Percentiles rank a stretch among this genome's conserved stretches.
Conservation (phyloP, 2,329 filamentous ascomycete genomes). For the Calonectria hongkongensis region DNA sequence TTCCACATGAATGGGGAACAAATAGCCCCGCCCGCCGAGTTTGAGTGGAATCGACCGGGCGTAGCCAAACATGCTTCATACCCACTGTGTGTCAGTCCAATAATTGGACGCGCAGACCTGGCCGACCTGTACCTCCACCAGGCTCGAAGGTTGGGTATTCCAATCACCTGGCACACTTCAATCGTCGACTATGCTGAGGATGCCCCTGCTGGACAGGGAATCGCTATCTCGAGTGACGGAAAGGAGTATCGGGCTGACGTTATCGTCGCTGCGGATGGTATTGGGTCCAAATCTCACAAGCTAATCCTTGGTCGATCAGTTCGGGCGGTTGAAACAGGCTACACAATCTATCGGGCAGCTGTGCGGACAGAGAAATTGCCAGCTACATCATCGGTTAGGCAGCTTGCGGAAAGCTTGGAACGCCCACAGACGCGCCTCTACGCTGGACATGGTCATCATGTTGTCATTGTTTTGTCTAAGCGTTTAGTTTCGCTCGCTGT, state of each 20-base stretch:
- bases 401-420: background rate
- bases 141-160: background rate
- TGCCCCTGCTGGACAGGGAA: background rate
- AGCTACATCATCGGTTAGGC: background rate
- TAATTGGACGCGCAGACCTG: background rate
- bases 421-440: background rate
- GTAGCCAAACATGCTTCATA: constrained; percentile 6
- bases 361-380: background rate
- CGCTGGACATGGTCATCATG: background rate
- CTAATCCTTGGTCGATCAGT: background rate
- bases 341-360: background rate
- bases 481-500: background rate
- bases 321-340: background rate
- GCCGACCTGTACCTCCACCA: background rate
- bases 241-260: constrained; percentile 3
- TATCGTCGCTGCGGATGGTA: constrained; percentile 1
- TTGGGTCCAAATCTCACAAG: constrained; percentile 3
- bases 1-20: background rate
- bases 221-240: background rate
- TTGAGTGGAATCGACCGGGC: constrained; percentile 1
- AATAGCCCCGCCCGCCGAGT: background rate
- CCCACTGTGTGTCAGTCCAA: background rate
- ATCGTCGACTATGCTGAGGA: background rate
- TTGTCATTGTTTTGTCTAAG: background rate
- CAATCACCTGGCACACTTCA: background rate